A percentile compares a stretch with the other conserved stretches of the same genome.
These are phyloP conservation scores for Lavandula angustifolia DNA, from an alignment of 257 asterid species.

Conservation along the genomic window DNA sequence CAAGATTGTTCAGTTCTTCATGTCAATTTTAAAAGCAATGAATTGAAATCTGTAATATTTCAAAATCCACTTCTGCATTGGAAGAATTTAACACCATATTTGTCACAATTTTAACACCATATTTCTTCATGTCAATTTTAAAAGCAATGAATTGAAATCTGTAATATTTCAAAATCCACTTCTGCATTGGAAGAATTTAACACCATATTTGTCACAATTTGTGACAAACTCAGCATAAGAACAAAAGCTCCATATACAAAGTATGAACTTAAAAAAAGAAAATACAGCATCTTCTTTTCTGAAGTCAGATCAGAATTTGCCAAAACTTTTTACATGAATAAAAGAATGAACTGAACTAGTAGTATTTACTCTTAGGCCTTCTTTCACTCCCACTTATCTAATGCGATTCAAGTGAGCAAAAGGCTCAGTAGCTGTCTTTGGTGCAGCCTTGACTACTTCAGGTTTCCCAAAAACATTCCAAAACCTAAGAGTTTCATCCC, in stretches of 20 bases:
- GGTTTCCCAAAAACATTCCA: slow-evolving; percentile 95
- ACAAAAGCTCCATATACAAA: slow-evolving; percentile 11
- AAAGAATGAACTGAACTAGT: neutral
- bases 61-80: too few species aligned
- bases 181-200: too few species aligned
- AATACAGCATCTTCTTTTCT: neutral
- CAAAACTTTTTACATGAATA: neutral
- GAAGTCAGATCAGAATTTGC: slow-evolving; percentile 13
- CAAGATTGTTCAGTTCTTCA: too few species aligned
- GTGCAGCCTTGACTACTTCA: slow-evolving; percentile 73
- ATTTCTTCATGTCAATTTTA: too few species aligned
- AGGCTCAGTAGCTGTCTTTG: slow-evolving; percentile 70
- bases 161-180: too few species aligned
- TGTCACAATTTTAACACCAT: slow-evolving; percentile 34
- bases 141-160: too few species aligned
- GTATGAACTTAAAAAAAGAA: neutral
- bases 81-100: too few species aligned
- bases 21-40: too few species aligned
- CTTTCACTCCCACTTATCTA: slow-evolving; percentile 39
- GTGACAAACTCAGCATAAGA: slow-evolving; percentile 26
- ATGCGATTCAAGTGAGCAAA: slow-evolving; percentile 85
- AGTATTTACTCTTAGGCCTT: neutral
- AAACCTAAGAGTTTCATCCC: slow-evolving; percentile 86
- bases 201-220: slow-evolving; percentile 20
- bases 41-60: too few species aligned